Evolutionary conservation across 768 basidiomycete species (phyloP).

Genomic region (Kwoniella sp.): DNA sequence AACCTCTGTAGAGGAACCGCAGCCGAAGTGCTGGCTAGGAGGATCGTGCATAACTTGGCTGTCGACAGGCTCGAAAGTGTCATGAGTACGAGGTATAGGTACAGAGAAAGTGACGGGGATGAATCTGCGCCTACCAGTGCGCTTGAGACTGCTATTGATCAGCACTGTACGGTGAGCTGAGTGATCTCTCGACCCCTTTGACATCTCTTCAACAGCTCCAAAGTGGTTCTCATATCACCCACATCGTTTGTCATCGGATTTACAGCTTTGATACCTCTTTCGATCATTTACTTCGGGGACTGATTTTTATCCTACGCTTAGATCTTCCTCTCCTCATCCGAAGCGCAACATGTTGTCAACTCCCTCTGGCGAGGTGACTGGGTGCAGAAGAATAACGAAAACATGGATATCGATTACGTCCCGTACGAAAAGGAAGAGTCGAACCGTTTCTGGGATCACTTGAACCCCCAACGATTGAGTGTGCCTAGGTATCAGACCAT

Average conservation of each 20-base stretch:
- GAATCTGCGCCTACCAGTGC: slow-evolving; percentile 58
- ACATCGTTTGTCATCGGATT: too few relatives aligned
- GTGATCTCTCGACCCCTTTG: background rate
- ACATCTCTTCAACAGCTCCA: background rate
- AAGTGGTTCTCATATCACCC: too few relatives aligned
- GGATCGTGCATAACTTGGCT: slow-evolving; percentile 70
- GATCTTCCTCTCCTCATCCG: slow-evolving; percentile 80
- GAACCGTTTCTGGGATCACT: slow-evolving; percentile 67
- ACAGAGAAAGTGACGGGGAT: slow-evolving; percentile 73
- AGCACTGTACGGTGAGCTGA: slow-evolving; percentile 67
- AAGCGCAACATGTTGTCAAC: slow-evolving; percentile 82
- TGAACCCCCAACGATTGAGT: slow-evolving; percentile 74
- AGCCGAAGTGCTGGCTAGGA: slow-evolving; percentile 47
- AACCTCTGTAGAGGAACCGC: slow-evolving; percentile 73
- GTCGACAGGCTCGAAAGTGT: slow-evolving; percentile 68
- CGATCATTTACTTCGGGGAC: too few relatives aligned
- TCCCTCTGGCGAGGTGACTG: slow-evolving; percentile 80
- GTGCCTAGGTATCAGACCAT: slow-evolving; percentile 90
- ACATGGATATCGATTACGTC: slow-evolving; percentile 78
- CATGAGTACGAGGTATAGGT: slow-evolving; percentile 76
- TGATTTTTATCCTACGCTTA: slow-evolving; percentile 28
- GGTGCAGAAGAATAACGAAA: slow-evolving; percentile 73
- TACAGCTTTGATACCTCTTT: too few relatives aligned
- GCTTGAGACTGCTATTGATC: slow-evolving; percentile 88
- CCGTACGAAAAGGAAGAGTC: slow-evolving; percentile 65